Base-by-base conservation (phyloP, 1,284 basidiomycete genomes). In the Fomitiporia mediterranea region DNA sequence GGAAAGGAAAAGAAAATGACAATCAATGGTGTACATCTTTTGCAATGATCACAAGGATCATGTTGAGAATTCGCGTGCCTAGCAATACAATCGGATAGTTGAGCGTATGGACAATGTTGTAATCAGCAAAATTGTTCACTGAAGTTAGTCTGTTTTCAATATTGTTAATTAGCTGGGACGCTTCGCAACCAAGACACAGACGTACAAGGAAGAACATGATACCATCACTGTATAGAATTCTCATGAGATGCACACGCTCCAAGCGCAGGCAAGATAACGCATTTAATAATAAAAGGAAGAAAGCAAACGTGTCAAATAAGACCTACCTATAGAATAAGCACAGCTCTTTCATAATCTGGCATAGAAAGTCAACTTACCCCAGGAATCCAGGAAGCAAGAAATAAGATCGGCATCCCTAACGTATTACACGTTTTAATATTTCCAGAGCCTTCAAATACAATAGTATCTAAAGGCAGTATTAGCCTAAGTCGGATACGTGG, bases 181-280 rank as follows among this genome's bases (percentile, higher is more conserved):
- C n/a, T n/a, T n/a, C n/a, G n/a, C n/a, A n/a, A n/a, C n/a, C n/a
- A n/a, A 51, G 25, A 15, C n/a, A 55, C 3, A 38, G 34, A 52
- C 55, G 28, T 30, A 57, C 55, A 5, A 57, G 34, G 37, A 57
- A 52, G 42, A 52, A 57, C 11, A 57, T 47, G 17, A 57, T 27
- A 4, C 55, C 55, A 27, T 57, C 55, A 25, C 35, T 40, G 35
- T 52, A 53, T 2, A 57, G 40, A 11, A 57, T 57, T 13, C 35
- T 52, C 28, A 57, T 25, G 19, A 57, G 40, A 17, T 50, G 32
- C 23, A 52, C 27, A 17, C 50, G 44, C 19, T 30, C 39, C 9
- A 23, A 28, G 9, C 55, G 37, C 30, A 40, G 55, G 23, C 49
- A 27, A 15, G 55, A 57, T 15, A 57, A 34, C 6, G 55, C 55